Conservation (phyloP, 345 rosid genomes). For the Boechera divaricarpa region DNA sequence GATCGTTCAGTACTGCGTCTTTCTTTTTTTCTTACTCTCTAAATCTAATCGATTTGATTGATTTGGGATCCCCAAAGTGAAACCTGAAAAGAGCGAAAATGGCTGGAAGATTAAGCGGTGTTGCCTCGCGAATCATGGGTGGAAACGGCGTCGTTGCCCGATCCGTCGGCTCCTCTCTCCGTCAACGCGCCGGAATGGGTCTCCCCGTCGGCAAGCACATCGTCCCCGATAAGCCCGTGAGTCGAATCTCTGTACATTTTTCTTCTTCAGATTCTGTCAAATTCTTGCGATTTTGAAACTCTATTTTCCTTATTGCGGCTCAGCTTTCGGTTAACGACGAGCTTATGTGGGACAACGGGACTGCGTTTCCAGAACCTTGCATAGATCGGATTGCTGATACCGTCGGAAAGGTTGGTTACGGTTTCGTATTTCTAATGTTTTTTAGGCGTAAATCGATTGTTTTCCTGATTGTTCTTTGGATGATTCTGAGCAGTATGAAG, state of each 20-base stretch:
- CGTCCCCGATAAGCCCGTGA: conserved; percentile 93
- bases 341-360: conserved; percentile 95
- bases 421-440: neutral
- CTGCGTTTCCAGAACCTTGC: conserved; percentile 90
- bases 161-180: conserved; percentile 77
- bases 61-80: conserved; percentile 11
- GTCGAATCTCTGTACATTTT: conserved; percentile 24
- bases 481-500: conserved; percentile 70
- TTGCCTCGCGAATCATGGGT: conserved; percentile 81
- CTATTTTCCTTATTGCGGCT: neutral
- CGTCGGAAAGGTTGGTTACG: conserved; percentile 70
- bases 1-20: neutral
- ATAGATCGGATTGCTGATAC: conserved; percentile 98
- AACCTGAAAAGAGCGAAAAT: conserved; percentile 44
- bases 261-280: neutral
- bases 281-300: conserved; percentile 4
- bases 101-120: conserved; percentile 85
- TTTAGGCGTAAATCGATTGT: neutral
- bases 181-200: conserved; percentile 94
- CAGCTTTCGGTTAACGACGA: conserved; percentile 91
- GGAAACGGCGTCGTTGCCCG: conserved; percentile 83
- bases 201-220: conserved; percentile 94
- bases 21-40: neutral
- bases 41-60: conserved; percentile 1
- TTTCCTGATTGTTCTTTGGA: neutral